Conservation (phyloP, 2,329 filamentous ascomycete genomes). For the Penicillium sp. region DNA sequence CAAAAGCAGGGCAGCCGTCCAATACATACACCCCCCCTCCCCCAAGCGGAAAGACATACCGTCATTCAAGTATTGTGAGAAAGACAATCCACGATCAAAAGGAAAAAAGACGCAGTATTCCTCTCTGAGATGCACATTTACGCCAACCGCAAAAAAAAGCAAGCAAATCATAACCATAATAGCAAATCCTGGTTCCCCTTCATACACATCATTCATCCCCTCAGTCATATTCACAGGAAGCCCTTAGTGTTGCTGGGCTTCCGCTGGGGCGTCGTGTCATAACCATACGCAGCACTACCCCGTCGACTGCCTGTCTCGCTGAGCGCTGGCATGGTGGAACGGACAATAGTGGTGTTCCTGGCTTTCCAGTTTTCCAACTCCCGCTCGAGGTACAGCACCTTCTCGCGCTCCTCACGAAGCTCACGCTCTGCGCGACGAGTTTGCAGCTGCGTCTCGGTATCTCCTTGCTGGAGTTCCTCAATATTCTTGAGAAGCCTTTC, state of each 20-base stretch:
- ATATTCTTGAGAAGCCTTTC: conserved; percentile 89
- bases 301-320: conserved; percentile 50
- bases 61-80: conserved; percentile 27
- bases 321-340: conserved; percentile 39
- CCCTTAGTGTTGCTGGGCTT: conserved; percentile 79
- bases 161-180: conserved; percentile 14
- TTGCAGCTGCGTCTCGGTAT: conserved; percentile 79
- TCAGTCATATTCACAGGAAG: conserved; percentile 63
- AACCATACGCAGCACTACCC: conserved; percentile 47
- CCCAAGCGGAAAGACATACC: conserved; percentile 14
- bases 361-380: conserved; percentile 84
- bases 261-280: conserved; percentile 63
- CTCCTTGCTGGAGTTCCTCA: conserved; percentile 88
- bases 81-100: conserved; percentile 16
- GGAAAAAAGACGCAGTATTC: conserved; percentile 15
- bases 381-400: conserved; percentile 77
- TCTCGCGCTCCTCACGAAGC: conserved; percentile 86
- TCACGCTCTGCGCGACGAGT: conserved; percentile 88
- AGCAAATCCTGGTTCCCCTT: conserved; percentile 28
- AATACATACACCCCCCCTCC: conserved; percentile 20
- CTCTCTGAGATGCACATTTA: conserved; percentile 26
- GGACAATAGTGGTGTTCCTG: conserved; percentile 51
- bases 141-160: conserved; percentile 18
- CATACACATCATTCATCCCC: conserved; percentile 23
- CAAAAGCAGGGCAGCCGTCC: background rate